phyloP scores from a whole-genome alignment of 2,329 filamentous ascomycete genomes.

The Fusarium robinianum region DNA sequence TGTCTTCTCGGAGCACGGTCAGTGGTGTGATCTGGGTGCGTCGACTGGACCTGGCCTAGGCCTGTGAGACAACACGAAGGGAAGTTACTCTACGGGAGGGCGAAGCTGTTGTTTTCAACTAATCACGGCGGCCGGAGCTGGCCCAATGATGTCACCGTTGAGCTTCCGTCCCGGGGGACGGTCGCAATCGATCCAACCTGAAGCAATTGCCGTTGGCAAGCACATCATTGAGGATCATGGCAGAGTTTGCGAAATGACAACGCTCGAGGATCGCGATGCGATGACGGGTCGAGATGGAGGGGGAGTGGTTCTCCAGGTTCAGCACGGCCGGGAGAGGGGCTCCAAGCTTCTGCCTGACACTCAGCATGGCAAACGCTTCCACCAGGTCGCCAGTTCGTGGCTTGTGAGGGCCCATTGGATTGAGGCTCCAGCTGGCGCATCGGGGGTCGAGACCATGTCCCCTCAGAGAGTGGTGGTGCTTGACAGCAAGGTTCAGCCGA shows the following conservation, averaged over 20 bases:
- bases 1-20: conserved; percentile 9
- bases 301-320: conserved; percentile 3
- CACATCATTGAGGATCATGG: conserved; percentile 14
- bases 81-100: conserved; percentile 9
- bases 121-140: too few species aligned
- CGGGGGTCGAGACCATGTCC: conserved; percentile 15
- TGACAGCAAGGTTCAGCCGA: conserved; percentile 16
- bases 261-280: neutral
- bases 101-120: too few species aligned
- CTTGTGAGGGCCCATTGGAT: conserved; percentile 12
- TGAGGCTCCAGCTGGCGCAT: conserved; percentile 16
- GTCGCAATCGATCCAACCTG: neutral
- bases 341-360: conserved; percentile 3
- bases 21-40: conserved; percentile 14
- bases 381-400: conserved; percentile 14
- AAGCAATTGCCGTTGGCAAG: conserved; percentile 9
- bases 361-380: conserved; percentile 5
- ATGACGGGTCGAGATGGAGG: conserved; percentile 3
- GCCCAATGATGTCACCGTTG: conserved; percentile 1
- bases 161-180: neutral
- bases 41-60: conserved; percentile 2
- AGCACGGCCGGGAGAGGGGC: conserved; percentile 1
- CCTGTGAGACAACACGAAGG: conserved; percentile 3
- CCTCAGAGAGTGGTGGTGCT: conserved; percentile 10
- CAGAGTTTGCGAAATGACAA: conserved; percentile 17